A percentile compares a stretch with the other conserved stretches of the same genome.
These are phyloP conservation scores for Solanum infundibuliforme DNA, from an alignment of 257 asterid species.

Conservation along the genomic window DNA sequence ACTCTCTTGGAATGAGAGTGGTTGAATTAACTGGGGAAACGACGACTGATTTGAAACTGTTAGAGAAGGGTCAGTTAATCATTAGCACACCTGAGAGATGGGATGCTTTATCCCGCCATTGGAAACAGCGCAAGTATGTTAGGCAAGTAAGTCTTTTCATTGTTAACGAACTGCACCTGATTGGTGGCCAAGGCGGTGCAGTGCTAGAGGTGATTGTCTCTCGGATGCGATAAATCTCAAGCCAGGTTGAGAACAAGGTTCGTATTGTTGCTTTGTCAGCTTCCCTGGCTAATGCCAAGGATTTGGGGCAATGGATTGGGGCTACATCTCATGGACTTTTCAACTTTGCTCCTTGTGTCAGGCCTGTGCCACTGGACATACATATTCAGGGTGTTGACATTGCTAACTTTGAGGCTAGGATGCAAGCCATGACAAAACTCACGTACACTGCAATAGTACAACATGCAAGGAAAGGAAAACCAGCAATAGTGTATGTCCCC, in stretches of 20 bases:
- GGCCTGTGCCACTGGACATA: slow-evolving; percentile 35
- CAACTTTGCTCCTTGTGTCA: slow-evolving; percentile 27
- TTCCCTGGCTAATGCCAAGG: slow-evolving; percentile 33
- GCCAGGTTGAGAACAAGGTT: slow-evolving; percentile 15
- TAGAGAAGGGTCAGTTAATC: slow-evolving; percentile 25
- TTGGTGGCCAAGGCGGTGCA: slow-evolving; percentile 32
- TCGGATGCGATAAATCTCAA: slow-evolving; percentile 20
- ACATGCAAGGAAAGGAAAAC: slow-evolving; percentile 25
- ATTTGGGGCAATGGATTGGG: slow-evolving; percentile 37
- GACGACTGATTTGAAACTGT: slow-evolving; percentile 18
- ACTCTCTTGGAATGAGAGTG: slow-evolving; percentile 24
- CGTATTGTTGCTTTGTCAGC: slow-evolving; percentile 22
- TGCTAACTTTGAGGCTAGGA: slow-evolving; percentile 30
- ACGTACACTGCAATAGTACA: slow-evolving; percentile 28
- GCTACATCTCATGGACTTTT: slow-evolving; percentile 31
- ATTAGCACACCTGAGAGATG: slow-evolving; percentile 31
- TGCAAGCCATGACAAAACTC: slow-evolving; percentile 38
- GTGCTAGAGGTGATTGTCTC: slow-evolving; percentile 26
- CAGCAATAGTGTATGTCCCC: slow-evolving; percentile 35
- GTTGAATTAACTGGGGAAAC: slow-evolving; percentile 27
- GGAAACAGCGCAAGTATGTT: slow-evolving; percentile 27
- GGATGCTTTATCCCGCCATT: slow-evolving; percentile 28
- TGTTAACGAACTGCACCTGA: slow-evolving; percentile 29
- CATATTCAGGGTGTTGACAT: slow-evolving; percentile 34
- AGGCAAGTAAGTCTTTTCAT: slow-evolving; percentile 23